Percentiles rank a stretch among this genome's conserved stretches.
Evolutionary conservation across 139 green algal genomes (phyloP).

Genomic region (Chlorella ohadii): DNA sequence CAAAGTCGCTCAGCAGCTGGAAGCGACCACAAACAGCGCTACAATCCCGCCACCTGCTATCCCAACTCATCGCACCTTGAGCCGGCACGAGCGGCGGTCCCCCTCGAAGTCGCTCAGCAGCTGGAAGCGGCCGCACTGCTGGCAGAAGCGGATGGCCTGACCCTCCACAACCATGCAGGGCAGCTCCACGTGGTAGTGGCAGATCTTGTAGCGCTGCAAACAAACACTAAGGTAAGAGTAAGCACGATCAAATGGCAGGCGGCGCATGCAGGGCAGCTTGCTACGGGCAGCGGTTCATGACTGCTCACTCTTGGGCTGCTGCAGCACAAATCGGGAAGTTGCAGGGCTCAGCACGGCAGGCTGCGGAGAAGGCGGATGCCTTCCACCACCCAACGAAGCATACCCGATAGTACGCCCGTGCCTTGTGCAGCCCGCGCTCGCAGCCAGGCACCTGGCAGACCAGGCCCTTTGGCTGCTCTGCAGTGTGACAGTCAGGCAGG

Average conservation of each 20-base stretch:
- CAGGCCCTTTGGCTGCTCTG: slow-evolving; percentile 25
- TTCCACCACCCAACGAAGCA: too few relatives aligned
- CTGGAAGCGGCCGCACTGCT: slow-evolving; percentile 52
- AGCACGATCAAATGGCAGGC: too few relatives aligned
- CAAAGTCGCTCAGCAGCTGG: too few relatives aligned
- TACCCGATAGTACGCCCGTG: slow-evolving; percentile 54
- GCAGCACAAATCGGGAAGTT: too few relatives aligned
- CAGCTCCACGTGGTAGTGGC: slow-evolving; percentile 76
- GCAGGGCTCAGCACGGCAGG: too few relatives aligned
- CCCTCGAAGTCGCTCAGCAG: slow-evolving; percentile 58
- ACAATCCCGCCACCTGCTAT: too few relatives aligned
- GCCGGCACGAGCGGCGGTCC: slow-evolving; percentile 29
- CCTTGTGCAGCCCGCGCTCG: slow-evolving; percentile 42
- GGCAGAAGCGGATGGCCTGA: slow-evolving; percentile 56
- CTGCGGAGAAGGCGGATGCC: too few relatives aligned
- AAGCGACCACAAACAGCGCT: too few relatives aligned
- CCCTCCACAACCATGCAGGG: slow-evolving; percentile 46
- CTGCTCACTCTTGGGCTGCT: too few relatives aligned
- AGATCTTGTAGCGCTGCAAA: slow-evolving; percentile 84
- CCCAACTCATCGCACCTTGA: too few relatives aligned
- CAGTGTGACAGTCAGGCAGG: not conserved
- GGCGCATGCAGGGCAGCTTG: not conserved
- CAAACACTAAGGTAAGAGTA: too few relatives aligned
- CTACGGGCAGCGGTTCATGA: too few relatives aligned
- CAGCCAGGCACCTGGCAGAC: slow-evolving; percentile 46